These are phyloP conservation scores for Cinchona pubescens DNA, from an alignment of 257 asterid species.

Conservation along the genomic window DNA sequence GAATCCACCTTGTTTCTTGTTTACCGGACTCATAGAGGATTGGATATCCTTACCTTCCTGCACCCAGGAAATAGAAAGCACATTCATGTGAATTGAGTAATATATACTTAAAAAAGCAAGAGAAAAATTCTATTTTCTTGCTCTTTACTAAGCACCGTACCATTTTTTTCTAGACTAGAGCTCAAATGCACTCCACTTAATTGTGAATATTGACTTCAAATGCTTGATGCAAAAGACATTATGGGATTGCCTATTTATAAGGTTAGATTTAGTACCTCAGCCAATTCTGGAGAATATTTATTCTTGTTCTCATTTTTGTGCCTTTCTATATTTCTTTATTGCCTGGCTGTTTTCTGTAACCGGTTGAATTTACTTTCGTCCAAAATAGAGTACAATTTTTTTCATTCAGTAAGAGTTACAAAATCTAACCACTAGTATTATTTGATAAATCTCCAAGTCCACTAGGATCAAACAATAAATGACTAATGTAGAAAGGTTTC, in stretches of 20 bases:
- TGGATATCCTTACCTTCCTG: slow-evolving; percentile 13
- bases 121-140: neutral
- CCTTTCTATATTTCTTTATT: neutral
- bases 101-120: neutral
- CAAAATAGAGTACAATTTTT: neutral
- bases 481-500: neutral
- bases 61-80: neutral
- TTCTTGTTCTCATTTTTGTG: neutral
- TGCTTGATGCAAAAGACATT: neutral
- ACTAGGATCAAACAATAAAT: neutral
- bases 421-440: neutral
- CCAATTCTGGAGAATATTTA: neutral
- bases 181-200: neutral
- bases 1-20: slow-evolving; percentile 15
- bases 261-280: neutral
- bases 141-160: neutral
- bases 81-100: neutral
- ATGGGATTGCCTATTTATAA: slow-evolving; percentile 1
- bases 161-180: neutral
- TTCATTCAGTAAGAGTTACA: neutral
- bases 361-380: neutral
- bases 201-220: neutral
- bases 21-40: slow-evolving; percentile 4
- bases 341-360: neutral
- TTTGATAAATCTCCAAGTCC: neutral